phyloP scores from a whole-genome alignment of 1,284 basidiomycete species.

The Heterobasidion irregulare region DNA sequence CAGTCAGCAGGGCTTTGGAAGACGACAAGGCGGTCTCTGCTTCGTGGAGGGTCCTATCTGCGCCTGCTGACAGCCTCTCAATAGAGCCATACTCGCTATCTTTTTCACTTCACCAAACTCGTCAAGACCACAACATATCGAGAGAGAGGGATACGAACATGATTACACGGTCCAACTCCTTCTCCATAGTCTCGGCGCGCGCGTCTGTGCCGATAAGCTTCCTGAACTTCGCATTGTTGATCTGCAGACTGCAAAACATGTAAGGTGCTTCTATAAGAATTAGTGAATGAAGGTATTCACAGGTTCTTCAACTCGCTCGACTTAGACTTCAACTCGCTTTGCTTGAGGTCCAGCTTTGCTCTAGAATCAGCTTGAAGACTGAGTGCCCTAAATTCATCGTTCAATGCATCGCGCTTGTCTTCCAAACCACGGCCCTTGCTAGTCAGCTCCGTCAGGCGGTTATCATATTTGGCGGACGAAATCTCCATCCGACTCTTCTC shows the following conservation, averaged over 20 bases:
- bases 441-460: conserved; percentile 53
- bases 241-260: conserved; percentile 41
- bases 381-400: conserved; percentile 64
- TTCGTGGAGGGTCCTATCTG: conserved; percentile 50
- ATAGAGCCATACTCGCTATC: conserved; percentile 54
- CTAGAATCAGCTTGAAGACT: conserved; percentile 79
- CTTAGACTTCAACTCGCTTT: conserved; percentile 61
- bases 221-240: conserved; percentile 53
- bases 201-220: conserved; percentile 56
- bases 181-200: conserved; percentile 61
- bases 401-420: conserved; percentile 63
- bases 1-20: conserved; percentile 50
- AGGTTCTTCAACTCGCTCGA: conserved; percentile 54
- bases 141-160: conserved; percentile 34
- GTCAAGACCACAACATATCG: conserved; percentile 1
- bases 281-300: conserved; percentile 28
- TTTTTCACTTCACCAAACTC: conserved; percentile 41
- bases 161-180: conserved; percentile 51
- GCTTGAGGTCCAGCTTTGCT: conserved; percentile 76
- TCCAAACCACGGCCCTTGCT: conserved; percentile 57
- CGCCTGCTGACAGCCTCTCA: conserved; percentile 39
- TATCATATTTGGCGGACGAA: conserved; percentile 58
- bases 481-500: conserved; percentile 53
- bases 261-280: not conserved
- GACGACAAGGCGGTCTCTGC: conserved; percentile 54